These are phyloP conservation scores for Trichosporon asahii DNA, from an alignment of 1,284 basidiomycete genomes.

Conservation along the genomic window DNA sequence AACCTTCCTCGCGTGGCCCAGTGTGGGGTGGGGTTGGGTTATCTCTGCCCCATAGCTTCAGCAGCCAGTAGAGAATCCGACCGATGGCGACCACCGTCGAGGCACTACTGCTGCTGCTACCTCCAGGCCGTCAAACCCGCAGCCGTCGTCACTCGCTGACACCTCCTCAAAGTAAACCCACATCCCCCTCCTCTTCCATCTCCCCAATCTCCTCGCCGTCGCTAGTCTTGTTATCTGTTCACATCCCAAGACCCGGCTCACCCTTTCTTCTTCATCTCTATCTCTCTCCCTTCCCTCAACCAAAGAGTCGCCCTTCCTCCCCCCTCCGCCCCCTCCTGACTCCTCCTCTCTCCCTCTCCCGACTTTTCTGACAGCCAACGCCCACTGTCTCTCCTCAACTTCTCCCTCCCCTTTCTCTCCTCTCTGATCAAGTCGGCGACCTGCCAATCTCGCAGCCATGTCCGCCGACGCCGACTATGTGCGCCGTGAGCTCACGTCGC, in stretches of 20 bases:
- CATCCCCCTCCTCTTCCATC: neutral
- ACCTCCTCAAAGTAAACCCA: neutral
- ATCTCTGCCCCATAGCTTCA: slow-evolving; percentile 11
- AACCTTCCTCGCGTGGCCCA: slow-evolving; percentile 5
- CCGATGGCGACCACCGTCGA: slow-evolving; percentile 3
- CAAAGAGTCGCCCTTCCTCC: neutral
- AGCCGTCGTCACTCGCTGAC: slow-evolving; percentile 7
- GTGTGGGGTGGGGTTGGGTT: slow-evolving; percentile 11
- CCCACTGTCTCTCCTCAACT: slow-evolving; percentile 3
- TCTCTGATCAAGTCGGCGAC: slow-evolving; percentile 16
- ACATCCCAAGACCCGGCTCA: slow-evolving; percentile 3
- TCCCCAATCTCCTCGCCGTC: neutral
- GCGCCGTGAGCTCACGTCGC: slow-evolving; percentile 78
- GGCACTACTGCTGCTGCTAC: neutral
- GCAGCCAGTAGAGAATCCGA: slow-evolving; percentile 10
- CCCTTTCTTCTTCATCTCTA: neutral
- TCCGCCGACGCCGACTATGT: slow-evolving; percentile 43
- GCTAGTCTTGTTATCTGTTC: neutral
- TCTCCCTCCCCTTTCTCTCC: slow-evolving; percentile 5
- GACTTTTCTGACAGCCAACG: slow-evolving; percentile 12
- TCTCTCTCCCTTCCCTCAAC: neutral
- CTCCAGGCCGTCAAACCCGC: neutral
- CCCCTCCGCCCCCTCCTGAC: neutral
- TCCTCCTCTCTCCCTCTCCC: slow-evolving; percentile 1
- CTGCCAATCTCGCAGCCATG: slow-evolving; percentile 22